Conservation (phyloP, 1,284 basidiomycete species). For the Takashimella tepidaria region DNA sequence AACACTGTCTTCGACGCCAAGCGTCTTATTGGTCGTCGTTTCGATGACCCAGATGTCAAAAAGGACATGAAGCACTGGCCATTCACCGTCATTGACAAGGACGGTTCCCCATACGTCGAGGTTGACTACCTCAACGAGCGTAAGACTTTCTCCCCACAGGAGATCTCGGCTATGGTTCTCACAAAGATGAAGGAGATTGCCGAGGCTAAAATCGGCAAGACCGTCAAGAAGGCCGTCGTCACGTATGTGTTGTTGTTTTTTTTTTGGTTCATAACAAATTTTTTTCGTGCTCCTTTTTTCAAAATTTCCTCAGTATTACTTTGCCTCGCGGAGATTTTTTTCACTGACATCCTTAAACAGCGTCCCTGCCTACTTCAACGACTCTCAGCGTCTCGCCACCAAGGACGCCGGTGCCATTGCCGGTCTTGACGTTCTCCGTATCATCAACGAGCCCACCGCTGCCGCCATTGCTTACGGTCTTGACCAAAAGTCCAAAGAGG, state of each 20-base stretch:
- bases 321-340: neutral
- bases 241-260: constrained; percentile 45
- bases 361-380: constrained; percentile 68
- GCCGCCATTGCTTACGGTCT: constrained; percentile 57
- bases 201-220: constrained; percentile 60
- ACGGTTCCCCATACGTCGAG: constrained; percentile 56
- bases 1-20: constrained; percentile 97
- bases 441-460: constrained; percentile 61
- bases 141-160: constrained; percentile 59
- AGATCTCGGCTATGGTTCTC: constrained; percentile 97
- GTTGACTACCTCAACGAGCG: constrained; percentile 58
- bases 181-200: constrained; percentile 92
- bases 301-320: too few relatives aligned
- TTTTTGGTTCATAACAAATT: constrained; percentile 8
- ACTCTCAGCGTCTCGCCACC: constrained; percentile 62
- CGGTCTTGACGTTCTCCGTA: constrained; percentile 62
- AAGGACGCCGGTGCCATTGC: constrained; percentile 60
- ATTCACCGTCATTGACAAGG: constrained; percentile 57
- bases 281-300: too few relatives aligned
- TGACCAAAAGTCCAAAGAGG: constrained; percentile 70
- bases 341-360: constrained; percentile 47
- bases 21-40: constrained; percentile 94
- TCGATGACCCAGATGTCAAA: constrained; percentile 64
- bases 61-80: constrained; percentile 69
- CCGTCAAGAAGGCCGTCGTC: constrained; percentile 61